Evolutionary conservation across 2,329 filamentous ascomycete species (phyloP).

Genomic region (Penicillium palitans): DNA sequence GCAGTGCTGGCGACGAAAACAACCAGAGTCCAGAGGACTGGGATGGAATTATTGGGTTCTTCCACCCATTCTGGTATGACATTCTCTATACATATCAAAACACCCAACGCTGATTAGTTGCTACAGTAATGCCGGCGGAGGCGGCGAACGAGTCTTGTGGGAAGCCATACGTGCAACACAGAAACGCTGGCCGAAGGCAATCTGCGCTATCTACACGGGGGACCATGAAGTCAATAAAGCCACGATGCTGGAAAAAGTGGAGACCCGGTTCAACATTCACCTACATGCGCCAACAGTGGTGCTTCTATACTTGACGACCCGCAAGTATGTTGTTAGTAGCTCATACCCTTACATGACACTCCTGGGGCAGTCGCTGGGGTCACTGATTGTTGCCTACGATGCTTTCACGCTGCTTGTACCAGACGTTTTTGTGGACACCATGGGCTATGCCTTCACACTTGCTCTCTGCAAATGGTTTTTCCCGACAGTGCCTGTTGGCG

Average conservation of each 20-base stretch:
- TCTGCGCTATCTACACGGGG: conserved; percentile 92
- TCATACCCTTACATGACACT: conserved; percentile 93
- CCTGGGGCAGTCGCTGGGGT: conserved; percentile 89
- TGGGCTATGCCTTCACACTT: conserved; percentile 93
- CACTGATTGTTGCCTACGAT: conserved; percentile 82
- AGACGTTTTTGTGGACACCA: conserved; percentile 94
- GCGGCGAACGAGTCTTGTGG: conserved; percentile 94
- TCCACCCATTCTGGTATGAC: conserved; percentile 90
- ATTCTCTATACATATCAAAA: conserved; percentile 4
- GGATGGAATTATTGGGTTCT: conserved; percentile 89
- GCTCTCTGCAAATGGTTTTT: conserved; percentile 83
- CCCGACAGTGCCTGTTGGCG: conserved; percentile 74
- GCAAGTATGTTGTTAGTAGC: conserved; percentile 79
- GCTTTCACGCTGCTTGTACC: conserved; percentile 89
- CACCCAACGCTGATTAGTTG: conserved; percentile 16
- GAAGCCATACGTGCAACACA: conserved; percentile 91
- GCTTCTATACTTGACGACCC: conserved; percentile 87
- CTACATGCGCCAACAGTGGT: conserved; percentile 79
- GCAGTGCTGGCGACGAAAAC: conserved; percentile 38
- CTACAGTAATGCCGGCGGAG: conserved; percentile 84
- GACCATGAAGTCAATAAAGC: conserved; percentile 85
- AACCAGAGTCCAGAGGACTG: conserved; percentile 56
- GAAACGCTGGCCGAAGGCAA: conserved; percentile 79
- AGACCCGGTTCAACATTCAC: conserved; percentile 88
- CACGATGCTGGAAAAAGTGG: conserved; percentile 73